Evolutionary conservation across 2,329 filamentous ascomycete genomes (phyloP).

Genomic region (Fusarium anthophilum): DNA sequence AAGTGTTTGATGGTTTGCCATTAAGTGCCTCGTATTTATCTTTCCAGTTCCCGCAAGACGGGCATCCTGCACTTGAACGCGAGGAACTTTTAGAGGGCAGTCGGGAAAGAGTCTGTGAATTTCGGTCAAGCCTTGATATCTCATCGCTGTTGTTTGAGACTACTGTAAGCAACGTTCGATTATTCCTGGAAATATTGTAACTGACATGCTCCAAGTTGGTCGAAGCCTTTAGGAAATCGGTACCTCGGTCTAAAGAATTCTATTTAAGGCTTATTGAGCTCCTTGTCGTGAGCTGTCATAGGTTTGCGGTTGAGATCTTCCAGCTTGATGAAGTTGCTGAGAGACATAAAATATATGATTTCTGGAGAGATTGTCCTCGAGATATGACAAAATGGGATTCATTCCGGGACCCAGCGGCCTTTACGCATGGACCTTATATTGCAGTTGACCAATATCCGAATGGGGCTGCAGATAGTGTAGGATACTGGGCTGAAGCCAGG

Average conservation of each 20-base stretch:
- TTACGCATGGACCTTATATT: neutral
- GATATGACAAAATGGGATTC: neutral
- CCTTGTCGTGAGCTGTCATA: neutral
- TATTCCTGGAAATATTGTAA: fast-evolving
- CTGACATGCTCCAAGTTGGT: neutral
- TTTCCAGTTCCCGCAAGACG: neutral
- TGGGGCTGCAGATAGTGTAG: constrained; percentile 1
- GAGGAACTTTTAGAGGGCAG: neutral
- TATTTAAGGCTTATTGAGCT: neutral
- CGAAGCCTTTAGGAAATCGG: neutral
- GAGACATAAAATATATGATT: neutral
- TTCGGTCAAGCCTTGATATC: neutral
- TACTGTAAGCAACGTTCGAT: fast-evolving
- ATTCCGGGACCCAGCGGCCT: neutral
- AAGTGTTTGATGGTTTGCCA: constrained; percentile 7
- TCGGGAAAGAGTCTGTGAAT: neutral
- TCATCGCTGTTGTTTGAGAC: neutral
- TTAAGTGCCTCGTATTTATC: neutral
- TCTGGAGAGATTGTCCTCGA: neutral
- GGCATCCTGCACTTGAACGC: neutral
- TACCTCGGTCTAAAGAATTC: neutral
- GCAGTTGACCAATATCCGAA: constrained; percentile 2
- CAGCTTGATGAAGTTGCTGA: neutral
- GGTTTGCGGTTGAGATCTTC: neutral
- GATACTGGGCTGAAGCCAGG: constrained; percentile 17